Percentiles rank a stretch among this genome's conserved stretches.
Conservation (phyloP, 495 filamentous ascomycete genomes). For the Trichoderma gamsii region DNA sequence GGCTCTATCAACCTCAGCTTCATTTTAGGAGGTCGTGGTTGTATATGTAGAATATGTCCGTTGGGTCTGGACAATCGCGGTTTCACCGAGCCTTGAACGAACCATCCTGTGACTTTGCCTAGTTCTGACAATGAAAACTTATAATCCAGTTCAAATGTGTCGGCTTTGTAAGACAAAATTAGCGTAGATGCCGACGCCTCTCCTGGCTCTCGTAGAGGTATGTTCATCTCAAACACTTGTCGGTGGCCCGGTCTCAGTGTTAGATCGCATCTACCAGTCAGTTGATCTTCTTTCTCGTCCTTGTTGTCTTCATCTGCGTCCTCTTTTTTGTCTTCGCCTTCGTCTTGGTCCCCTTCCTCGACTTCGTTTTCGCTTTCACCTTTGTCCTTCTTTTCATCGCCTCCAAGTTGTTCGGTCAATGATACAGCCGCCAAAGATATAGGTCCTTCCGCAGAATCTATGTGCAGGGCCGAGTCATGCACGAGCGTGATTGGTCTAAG, state of each 20-base stretch:
- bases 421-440: not conserved
- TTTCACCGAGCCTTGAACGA: conserved; percentile 41
- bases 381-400: not conserved
- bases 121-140: conserved; percentile 48
- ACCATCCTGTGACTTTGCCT: conserved; percentile 46
- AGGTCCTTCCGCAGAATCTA: not conserved
- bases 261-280: conserved; percentile 58
- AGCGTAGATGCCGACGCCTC: conserved; percentile 61
- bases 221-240: conserved; percentile 63
- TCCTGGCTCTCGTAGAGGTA: conserved; percentile 74
- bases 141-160: conserved; percentile 63
- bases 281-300: not conserved
- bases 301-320: not conserved
- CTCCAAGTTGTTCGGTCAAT: conserved; percentile 1
- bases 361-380: not conserved
- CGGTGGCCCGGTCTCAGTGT: conserved; percentile 61
- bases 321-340: conserved; percentile 27
- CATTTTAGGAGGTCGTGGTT: conserved; percentile 90
- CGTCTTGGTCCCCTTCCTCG: conserved; percentile 11
- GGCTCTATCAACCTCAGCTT: conserved; percentile 58
- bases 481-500: conserved; percentile 52
- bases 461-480: conserved; percentile 23
- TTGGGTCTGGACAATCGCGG: conserved; percentile 44
- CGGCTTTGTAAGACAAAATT: conserved; percentile 54
- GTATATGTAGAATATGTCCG: conserved; percentile 54